These are phyloP conservation scores for Saccharomycopsis fodiens DNA, from an alignment of 805 yeast species.

Conservation along the genomic window DNA sequence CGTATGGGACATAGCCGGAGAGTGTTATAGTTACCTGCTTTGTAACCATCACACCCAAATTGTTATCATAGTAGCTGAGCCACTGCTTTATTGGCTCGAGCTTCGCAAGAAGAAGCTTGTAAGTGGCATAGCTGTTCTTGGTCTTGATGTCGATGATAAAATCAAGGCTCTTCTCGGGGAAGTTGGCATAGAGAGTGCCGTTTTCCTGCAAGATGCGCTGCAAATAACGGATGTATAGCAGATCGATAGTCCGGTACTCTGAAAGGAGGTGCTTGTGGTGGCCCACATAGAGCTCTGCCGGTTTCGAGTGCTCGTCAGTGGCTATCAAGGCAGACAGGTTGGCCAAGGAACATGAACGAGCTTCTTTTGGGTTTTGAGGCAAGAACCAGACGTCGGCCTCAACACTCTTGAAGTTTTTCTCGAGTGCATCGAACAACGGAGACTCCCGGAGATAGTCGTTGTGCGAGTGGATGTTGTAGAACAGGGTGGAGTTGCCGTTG, in stretches of 20 bases:
- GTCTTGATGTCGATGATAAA: conserved; percentile 62
- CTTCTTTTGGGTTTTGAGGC: conserved; percentile 13
- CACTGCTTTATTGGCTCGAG: conserved; percentile 43
- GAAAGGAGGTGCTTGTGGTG: conserved; percentile 44
- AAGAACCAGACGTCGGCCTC: conserved; percentile 60
- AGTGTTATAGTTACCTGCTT: conserved; percentile 57
- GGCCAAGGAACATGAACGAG: background rate
- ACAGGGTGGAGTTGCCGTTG: conserved; percentile 1
- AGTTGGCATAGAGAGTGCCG: conserved; percentile 28
- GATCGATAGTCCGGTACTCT: conserved; percentile 36
- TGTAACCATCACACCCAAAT: conserved; percentile 27
- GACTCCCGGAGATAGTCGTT: conserved; percentile 58
- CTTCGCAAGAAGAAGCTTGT: conserved; percentile 35
- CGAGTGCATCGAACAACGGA: conserved; percentile 52
- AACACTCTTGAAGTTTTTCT: conserved; percentile 44
- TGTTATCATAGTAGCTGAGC: conserved; percentile 41
- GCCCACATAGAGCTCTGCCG: conserved; percentile 45
- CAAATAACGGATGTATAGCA: conserved; percentile 48
- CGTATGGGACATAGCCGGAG: conserved; percentile 57
- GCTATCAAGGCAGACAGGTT: background rate
- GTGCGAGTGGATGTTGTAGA: conserved; percentile 46
- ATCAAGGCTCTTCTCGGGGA: conserved; percentile 30
- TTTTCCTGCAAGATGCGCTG: conserved; percentile 32
- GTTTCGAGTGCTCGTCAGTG: background rate
- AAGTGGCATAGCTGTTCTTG: conserved; percentile 35